Base-by-base conservation (phyloP, 768 basidiomycete species). In the Leucogyrophana mollusca region DNA sequence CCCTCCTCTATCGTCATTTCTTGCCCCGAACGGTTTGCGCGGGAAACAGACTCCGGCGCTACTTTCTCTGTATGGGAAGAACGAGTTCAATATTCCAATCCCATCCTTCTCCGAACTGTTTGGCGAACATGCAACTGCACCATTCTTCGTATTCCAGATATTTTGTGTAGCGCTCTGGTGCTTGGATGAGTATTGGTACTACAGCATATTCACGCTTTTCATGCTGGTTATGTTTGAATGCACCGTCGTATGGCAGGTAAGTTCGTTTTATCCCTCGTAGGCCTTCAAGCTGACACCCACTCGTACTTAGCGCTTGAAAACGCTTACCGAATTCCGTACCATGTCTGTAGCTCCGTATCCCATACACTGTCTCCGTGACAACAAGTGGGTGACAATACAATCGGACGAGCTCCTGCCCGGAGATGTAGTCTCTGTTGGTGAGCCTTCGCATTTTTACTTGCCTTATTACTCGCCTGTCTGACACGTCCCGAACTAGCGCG, bases 161-260 rank as follows among this genome's bases (percentile, higher is more conserved):
- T 98, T 99, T 69, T 98, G 96, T 53, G 96, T 97, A 2, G 93
- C 90, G 0, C 73, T 99, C 9, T 99, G 96, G 96, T 92, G 89
- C 62, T 68, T 99, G 57, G 96, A 99, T 58, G 96, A 98, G 64
- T 99, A 98, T 65, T 97, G 94, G 94, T 97, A 96, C 65, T 99
- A 97, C 74, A 88, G 89, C 46, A 66, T 99, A 33, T 99, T 99
- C 72, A 98, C 96, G 2, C 75, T 94, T 20, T 97, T 99, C 79
- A 99, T 99, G 96, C 76, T 99, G 27, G 72, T 99, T 38, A 87
- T 96, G 52, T 99, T 99, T 61, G 96, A 99, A 69, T 98, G 94
- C 69, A 98, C 96, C 1, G 94, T 96, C 18, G 95, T 98, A 23
- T 98, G 90, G 83, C 96, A 98, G 85, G 93, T 90, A 54, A 7